phyloP scores from a whole-genome alignment of 345 rosid genomes.

The Adansonia digitata region DNA sequence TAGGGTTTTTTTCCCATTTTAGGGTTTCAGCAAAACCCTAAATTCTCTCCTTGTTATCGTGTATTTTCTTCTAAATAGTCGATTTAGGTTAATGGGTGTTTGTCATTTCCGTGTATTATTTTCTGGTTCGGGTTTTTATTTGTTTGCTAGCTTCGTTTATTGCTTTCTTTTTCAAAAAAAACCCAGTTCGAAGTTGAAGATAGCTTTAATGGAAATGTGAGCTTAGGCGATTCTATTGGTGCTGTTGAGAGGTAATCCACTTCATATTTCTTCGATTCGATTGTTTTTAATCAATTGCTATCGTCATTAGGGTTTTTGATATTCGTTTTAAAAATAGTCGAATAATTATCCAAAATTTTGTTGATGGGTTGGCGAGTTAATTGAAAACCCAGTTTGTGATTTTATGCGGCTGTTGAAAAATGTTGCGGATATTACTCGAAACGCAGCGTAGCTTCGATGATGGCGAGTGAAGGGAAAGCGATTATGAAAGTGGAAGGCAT shows the following conservation, averaged over 20 bases:
- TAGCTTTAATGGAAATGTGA: slow-evolving; percentile 52
- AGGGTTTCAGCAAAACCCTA: slow-evolving; percentile 59
- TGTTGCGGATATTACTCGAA: slow-evolving; percentile 8
- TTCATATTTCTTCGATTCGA: slow-evolving; percentile 19
- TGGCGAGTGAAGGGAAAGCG: slow-evolving; percentile 25
- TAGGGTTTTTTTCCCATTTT: slow-evolving; percentile 37
- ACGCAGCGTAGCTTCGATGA: slow-evolving; percentile 45
- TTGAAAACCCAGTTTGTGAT: slow-evolving; percentile 22
- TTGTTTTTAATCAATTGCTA: slow-evolving; percentile 21
- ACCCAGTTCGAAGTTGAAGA: slow-evolving; percentile 50
- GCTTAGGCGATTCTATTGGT: slow-evolving; percentile 61
- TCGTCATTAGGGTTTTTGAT: slow-evolving; percentile 49
- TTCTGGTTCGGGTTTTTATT: slow-evolving; percentile 15
- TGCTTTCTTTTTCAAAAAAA: slow-evolving; percentile 3
- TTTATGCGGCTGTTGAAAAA: slow-evolving; percentile 15
- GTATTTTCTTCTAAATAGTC: slow-evolving; percentile 19
- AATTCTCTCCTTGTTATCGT: slow-evolving; percentile 35
- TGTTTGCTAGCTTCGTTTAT: slow-evolving; percentile 7
- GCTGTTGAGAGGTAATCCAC: slow-evolving; percentile 53
- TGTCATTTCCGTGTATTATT: slow-evolving; percentile 29
- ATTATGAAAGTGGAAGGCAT: slow-evolving; percentile 28
- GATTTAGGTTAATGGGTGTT: slow-evolving; percentile 60
- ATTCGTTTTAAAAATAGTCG: slow-evolving; percentile 18
- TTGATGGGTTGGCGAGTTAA: slow-evolving; percentile 9
- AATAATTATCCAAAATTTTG: slow-evolving; percentile 35